These are phyloP conservation scores for Tuber microsphaerosporum DNA, from an alignment of 495 filamentous ascomycete species.

Conservation along the genomic window DNA sequence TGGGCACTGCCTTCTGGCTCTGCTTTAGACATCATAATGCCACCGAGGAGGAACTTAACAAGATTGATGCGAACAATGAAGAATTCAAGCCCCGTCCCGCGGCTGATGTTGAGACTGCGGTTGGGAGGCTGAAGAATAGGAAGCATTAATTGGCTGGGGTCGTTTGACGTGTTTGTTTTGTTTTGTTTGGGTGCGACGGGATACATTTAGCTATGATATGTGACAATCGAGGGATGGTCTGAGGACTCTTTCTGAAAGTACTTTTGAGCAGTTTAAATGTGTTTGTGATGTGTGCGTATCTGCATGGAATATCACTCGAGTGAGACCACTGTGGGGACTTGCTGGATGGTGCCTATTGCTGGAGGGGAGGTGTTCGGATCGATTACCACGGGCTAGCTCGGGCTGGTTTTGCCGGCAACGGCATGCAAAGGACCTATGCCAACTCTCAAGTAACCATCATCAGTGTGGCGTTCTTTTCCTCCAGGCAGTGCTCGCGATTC, in stretches of 20 bases:
- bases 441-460: not conserved
- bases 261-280: not conserved
- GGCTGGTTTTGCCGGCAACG: not conserved
- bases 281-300: not conserved
- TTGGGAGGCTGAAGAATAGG: conserved; percentile 11
- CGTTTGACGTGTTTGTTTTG: not conserved
- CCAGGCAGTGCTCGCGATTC: too few species aligned
- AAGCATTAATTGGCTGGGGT: not conserved
- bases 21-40: conserved; percentile 47
- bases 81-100: conserved; percentile 28
- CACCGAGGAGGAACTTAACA: conserved; percentile 44
- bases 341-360: not conserved
- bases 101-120: conserved; percentile 23
- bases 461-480: not conserved
- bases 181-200: not conserved
- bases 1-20: conserved; percentile 49
- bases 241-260: not conserved
- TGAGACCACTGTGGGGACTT: not conserved
- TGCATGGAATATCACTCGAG: not conserved
- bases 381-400: not conserved
- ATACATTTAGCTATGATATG: not conserved
- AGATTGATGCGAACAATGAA: conserved; percentile 42
- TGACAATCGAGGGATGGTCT: not conserved
- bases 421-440: not conserved
- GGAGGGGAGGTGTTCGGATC: not conserved